Base-by-base conservation (phyloP, 2,329 filamentous ascomycete species). In the Phoma sp. region DNA sequence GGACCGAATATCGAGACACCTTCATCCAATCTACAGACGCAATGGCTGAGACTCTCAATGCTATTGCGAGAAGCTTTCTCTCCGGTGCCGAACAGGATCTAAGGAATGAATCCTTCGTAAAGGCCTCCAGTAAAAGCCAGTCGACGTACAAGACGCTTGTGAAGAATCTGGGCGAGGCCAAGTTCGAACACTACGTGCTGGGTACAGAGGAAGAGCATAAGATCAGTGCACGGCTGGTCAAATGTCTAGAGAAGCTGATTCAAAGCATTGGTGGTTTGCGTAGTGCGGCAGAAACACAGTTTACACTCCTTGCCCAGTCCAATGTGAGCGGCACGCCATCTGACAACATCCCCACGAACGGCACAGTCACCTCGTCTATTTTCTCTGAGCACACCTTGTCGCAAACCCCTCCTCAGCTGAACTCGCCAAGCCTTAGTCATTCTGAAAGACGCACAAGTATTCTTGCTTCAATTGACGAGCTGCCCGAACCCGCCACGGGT, bases 241-340 rank as follows among this genome's bases (percentile, higher is more conserved):
- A 91, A 67, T 93, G 90, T 61, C 85, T 98, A 66, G 91, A 96
- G 71, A 87, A 86, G 41, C 82, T 98, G 25, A 88, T 91, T 4
- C 93, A 97, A 71, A 92, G 91, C 61, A 88, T 97, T 60, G 93
- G 93, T 72, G 95, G 93, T 7, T 78, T 99, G 67, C 85, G 92
- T 61, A 96, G 92, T 78, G 92, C 95, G 30, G 90, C 95, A 24
- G 85, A 89, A 54, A 93, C 92, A 22, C 93, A 99, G 68, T 96
- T 98, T 69, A 85, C 89, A 13, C 82, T 98, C 29, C 80, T 96
- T 30, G 87, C 87, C 57, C 89, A 95, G 69, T 79, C 73, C 6
- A 61, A 68, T 57, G 42, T 62, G 52, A 54, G 61, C 22, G 57
- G 39, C 59, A 39, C 62, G 49, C 43, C 62, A 3, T 57, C 47